Percentiles rank a stretch among this genome's conserved stretches.
phyloP scores from a whole-genome alignment of 2,329 filamentous ascomycete genomes.

The Scedosporium boydii region DNA sequence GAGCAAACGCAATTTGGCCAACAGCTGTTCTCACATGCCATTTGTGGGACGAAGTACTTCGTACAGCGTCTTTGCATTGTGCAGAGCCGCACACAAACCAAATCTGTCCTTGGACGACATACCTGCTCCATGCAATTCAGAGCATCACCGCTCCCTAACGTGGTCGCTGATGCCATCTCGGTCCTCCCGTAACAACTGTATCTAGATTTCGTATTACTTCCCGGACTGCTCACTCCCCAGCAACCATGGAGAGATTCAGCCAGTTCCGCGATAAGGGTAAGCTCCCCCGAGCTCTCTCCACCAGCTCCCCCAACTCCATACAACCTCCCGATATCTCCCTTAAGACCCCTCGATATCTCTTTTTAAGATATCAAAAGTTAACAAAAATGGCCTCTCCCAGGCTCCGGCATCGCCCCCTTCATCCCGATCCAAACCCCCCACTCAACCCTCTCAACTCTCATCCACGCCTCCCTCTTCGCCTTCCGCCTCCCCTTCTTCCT shows the following conservation, averaged over 20 bases:
- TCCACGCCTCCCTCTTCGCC: slow-evolving; percentile 66
- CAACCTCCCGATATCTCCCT: background rate
- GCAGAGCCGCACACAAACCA: background rate
- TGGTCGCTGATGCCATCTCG: background rate
- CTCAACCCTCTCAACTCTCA: slow-evolving; percentile 50
- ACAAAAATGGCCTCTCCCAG: slow-evolving; percentile 34
- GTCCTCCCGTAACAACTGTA: background rate
- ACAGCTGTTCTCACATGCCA: background rate
- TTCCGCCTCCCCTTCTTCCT: slow-evolving; percentile 73
- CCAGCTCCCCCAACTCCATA: too few relatives aligned
- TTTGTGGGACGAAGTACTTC: background rate
- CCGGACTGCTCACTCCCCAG: background rate
- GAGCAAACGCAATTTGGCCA: background rate
- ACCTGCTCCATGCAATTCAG: background rate
- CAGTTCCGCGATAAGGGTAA: slow-evolving; percentile 85
- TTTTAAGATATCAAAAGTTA: background rate
- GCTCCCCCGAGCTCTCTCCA: background rate
- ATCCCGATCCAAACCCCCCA: slow-evolving; percentile 66
- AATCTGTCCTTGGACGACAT: background rate
- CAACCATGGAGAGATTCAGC: slow-evolving; percentile 82
- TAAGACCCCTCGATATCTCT: background rate
- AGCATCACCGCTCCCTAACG: background rate
- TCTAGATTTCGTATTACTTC: background rate
- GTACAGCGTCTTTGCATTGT: too few relatives aligned
- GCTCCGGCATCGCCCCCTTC: slow-evolving; percentile 93